Conservation (phyloP, 768 basidiomycete species). For the Termitomyces eurrhizus region DNA sequence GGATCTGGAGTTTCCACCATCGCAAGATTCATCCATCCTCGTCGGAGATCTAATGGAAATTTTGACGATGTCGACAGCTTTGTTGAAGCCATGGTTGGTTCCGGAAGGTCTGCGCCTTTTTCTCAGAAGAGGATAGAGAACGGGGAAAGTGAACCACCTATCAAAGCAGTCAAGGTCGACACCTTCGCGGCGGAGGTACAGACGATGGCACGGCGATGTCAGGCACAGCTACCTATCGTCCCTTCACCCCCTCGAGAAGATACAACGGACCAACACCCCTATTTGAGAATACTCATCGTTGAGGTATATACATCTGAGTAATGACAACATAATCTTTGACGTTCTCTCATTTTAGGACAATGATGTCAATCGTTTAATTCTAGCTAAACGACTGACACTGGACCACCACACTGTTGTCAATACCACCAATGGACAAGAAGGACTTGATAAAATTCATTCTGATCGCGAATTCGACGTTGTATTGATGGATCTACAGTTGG, state of each 20-base stretch:
- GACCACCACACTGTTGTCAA: conserved; percentile 65
- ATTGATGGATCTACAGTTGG: conserved; percentile 83
- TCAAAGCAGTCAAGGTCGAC: conserved; percentile 35
- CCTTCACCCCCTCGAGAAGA: neutral
- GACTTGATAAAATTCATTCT: conserved; percentile 50
- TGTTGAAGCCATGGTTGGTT: conserved; percentile 45
- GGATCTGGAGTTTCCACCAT: conserved; percentile 18
- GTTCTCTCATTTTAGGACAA: conserved; percentile 48
- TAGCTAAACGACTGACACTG: conserved; percentile 61
- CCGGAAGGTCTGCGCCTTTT: conserved; percentile 8
- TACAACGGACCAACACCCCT: conserved; percentile 5
- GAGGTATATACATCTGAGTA: conserved; percentile 40
- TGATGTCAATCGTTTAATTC: conserved; percentile 66
- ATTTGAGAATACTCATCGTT: conserved; percentile 56
- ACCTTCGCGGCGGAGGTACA: conserved; percentile 17
- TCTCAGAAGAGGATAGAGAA: conserved; percentile 14
- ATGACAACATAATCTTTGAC: neutral
- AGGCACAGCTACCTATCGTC: neutral
- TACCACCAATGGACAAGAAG: conserved; percentile 75
- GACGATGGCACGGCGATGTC: conserved; percentile 9
- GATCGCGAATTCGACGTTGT: conserved; percentile 68
- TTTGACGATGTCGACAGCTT: conserved; percentile 39
- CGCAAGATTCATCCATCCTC: conserved; percentile 20
- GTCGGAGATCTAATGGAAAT: conserved; percentile 23
- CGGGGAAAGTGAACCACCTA: conserved; percentile 24